Base-by-base conservation (phyloP, 306 rosid species). In the Prunus mira region DNA sequence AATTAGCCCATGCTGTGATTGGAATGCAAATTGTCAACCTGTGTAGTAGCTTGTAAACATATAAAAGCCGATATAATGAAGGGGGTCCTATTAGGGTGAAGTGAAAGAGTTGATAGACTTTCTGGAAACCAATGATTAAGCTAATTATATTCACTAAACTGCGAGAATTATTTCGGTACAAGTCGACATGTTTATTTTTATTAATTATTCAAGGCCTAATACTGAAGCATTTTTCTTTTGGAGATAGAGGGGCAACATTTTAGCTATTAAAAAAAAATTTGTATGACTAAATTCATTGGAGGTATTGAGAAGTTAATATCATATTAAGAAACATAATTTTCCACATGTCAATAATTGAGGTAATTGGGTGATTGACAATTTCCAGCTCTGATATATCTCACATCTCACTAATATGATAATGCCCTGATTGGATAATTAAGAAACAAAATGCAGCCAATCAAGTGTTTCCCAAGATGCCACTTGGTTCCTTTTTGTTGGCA, bases 401-500 rank as follows among this genome's bases (percentile, higher is more conserved):
- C 43, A 6, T 34, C 43, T 34, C 9, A 6, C 43, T 34, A 34
- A 17, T 51, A 51, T 6, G 22, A 22, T 9, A 6, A 17, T 52
- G 19, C 57, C 57, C 22, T 52, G 6, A 18, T 3, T 56, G 20
- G 25, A 20, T 56, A 56, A 56, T 56, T 56, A 56, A 56, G 52
- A 61, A 68, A 58, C 66, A 65, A 76, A 71, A 67, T 47, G 74
- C 28, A 70, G 46, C 71, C 51, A 70, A 84, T 15, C 9, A 10
- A 47, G 52, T 20, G n/a, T 41, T 81, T 70, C 69, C 50, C 66
- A 75, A 77, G 85, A 82, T 80, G 87, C 63, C 81, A 69, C 45
- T 17, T 61, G 73, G 75, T 82, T 78, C 83, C 81, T 62, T 65
- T 60, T 67, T 80, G 27, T 69, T 17, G 3, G 20, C 14, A 22